phyloP scores from a whole-genome alignment of 2,329 filamentous ascomycete species.

The Verticillium zaregamsianum region DNA sequence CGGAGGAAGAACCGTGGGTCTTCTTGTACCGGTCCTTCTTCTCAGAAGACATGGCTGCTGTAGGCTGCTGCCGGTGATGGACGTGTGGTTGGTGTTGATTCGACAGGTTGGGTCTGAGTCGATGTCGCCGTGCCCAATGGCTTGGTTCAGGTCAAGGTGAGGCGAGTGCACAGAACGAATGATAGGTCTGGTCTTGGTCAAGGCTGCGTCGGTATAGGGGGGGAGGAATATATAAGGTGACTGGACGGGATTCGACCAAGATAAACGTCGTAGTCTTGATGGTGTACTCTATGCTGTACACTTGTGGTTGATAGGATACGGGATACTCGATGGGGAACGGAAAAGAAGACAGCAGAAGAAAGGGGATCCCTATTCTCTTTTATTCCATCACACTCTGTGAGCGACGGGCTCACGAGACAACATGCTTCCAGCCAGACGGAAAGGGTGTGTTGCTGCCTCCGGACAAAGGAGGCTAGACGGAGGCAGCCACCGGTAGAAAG shows the following conservation, averaged over 20 bases:
- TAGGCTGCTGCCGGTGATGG: background rate
- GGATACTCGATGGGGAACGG: background rate
- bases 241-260: background rate
- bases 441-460: background rate
- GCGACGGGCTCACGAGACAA: background rate
- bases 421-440: background rate
- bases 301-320: background rate
- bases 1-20: background rate
- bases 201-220: background rate
- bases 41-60: slow-evolving; percentile 11
- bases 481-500: background rate
- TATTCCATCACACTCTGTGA: background rate
- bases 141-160: background rate
- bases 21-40: slow-evolving; percentile 11
- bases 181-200: background rate
- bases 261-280: background rate
- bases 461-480: background rate
- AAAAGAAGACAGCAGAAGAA: background rate
- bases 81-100: background rate
- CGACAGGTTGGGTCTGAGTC: background rate
- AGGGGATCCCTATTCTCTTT: background rate
- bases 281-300: background rate
- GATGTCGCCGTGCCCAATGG: background rate
- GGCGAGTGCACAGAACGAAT: background rate
- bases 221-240: background rate